Evolutionary conservation across 2,329 filamentous ascomycete species (phyloP), one percentile per base, ranked within the genome.

Genomic region (Sclerotinia minor): DNA sequence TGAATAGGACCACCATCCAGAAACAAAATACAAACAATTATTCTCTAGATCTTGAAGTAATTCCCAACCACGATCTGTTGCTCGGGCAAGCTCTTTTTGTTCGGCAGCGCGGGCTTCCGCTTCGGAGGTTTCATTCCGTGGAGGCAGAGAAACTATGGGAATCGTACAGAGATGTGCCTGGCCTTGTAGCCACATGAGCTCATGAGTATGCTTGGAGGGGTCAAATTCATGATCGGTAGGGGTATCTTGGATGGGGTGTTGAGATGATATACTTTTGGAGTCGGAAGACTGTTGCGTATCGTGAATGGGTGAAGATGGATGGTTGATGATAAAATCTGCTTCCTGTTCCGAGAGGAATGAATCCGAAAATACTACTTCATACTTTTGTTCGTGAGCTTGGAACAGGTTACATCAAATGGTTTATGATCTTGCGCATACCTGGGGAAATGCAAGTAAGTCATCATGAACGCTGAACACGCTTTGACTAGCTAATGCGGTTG

Each of bases 1-100:
- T 45, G 86, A 86, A 76, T 92, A 92, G 67, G 86, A 89, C 89
- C 89, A 92, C 89, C 89, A 92, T 2, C 89, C 89, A 17, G 85
- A 87, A 32, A 89, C 81, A 77, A 87, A 91, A 77, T 90, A 92
- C 72, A 92, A 83, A 78, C 89, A 92, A 65, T 84, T 84, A 0
- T 85, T 88, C 69, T 90, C 84, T 83, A 92, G 86, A 63, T 86
- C 87, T 69, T 85, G 82, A 11, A 92, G 79, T 44, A 92, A 79
- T 76, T 92, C 88, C 80, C 88, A 85, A 0, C 89, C 89, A 32
- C 87, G 83, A 68, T 88, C 84, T 13, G 86, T 88, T 6, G 89
- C 89, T 58, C 87, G 84, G 45, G 85, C 83, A 5, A 92, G 80
- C 77, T 92, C 89, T 75, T 86, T 87, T 76, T 87, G 83, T 72